Percentiles rank a stretch among this genome's conserved stretches.
Evolutionary conservation across 345 rosid species (phyloP).

Genomic region (Salix dunnii): DNA sequence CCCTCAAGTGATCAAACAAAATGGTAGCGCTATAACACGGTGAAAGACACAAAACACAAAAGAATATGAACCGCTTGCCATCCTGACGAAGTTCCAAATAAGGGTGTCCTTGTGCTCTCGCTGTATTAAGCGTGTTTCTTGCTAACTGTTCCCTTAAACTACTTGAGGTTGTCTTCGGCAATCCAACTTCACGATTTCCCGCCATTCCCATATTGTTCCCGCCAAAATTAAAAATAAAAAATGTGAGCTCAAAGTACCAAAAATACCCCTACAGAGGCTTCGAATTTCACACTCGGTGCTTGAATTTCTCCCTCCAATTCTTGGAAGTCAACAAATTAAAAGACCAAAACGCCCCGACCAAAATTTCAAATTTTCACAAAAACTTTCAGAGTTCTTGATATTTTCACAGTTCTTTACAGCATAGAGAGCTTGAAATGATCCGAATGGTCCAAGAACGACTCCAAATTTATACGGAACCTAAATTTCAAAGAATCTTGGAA

Average conservation of each 20-base stretch:
- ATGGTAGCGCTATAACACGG: conserved; percentile 75
- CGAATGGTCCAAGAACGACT: conserved; percentile 25
- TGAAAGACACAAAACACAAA: conserved; percentile 81
- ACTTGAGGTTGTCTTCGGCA: conserved; percentile 37
- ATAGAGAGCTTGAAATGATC: conserved; percentile 12
- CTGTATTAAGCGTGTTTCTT: conserved; percentile 54
- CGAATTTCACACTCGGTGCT: neutral
- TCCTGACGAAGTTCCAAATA: conserved; percentile 81
- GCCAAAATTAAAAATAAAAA: conserved; percentile 19
- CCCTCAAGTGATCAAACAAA: conserved; percentile 73
- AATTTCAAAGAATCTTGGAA: conserved; percentile 2
- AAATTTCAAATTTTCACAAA: neutral
- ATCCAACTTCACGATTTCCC: conserved; percentile 52
- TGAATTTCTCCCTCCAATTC: neutral
- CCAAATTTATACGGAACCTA: conserved; percentile 20
- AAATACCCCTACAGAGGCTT: neutral
- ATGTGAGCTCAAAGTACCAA: conserved; percentile 13
- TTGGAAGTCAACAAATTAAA: conserved; percentile 13
- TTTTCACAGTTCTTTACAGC: neutral
- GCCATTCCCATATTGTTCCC: conserved; percentile 45
- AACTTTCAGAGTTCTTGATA: neutral
- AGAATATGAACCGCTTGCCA: conserved; percentile 68
- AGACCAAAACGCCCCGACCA: conserved; percentile 8
- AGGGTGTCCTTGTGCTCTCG: conserved; percentile 67
- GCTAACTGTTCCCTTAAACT: conserved; percentile 68